Evolutionary conservation across 257 asterid genomes (phyloP), one percentile per base, ranked within the genome.

Genomic region (Solanum chaucha): DNA sequence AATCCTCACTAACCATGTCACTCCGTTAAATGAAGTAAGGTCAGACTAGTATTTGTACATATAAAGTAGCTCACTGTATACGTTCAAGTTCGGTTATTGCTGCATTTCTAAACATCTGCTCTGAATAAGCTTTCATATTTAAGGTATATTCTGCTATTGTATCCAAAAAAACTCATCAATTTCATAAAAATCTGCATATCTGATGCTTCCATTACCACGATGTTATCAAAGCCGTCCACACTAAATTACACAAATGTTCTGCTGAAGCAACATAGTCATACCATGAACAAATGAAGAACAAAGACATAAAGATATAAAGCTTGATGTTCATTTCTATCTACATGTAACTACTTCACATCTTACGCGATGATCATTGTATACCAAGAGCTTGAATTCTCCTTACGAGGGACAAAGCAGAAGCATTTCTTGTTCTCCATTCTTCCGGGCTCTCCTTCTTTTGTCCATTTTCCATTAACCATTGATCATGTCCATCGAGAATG

Each of bases 331-430:
- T 48, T 77, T 85, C 48, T 85, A 86, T 30, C 55, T 65, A 82
- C 59, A 48, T 70, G 30, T 55, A 70, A 11, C 48, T 55, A 64
- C 28, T 51, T 46, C 83, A 87, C 88, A 71, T 87, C 48, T 4
- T 32, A 51, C 15, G 82, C 2, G 41, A 82, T 67, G 65, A 68
- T 95, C 93, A 96, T 14, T 95, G 96, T 72, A 97, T 94, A 41
- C 98, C 98, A 75, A 97, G 93, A 65, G 98, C 95, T 89, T 97
- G 98, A 84, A 94, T 97, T 85, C 98, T 93, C 91, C 98, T 93
- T 38, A 93, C 86, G 17, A 94, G 92, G 41, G 93, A 77, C 91
- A 96, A 68, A 72, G 98, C 91, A 88, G 93, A 55, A 36, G 87
- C 93, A 86, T 97, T 97, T 87, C 93, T 93, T 72, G 89, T 91